Base-by-base conservation (phyloP, 148 eudicot genomes). In the Camellia sinensis region DNA sequence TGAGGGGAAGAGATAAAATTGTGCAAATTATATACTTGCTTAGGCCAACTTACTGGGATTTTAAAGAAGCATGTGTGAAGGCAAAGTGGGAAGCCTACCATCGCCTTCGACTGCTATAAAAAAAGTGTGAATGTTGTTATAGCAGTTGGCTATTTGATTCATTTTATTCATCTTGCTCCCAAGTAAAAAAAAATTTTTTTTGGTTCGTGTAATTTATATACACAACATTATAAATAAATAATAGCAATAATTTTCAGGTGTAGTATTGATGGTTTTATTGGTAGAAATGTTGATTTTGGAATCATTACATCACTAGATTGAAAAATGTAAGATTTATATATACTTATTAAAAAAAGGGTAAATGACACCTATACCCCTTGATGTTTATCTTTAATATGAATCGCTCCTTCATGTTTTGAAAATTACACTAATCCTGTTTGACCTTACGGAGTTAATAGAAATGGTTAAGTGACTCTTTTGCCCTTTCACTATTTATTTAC, bases 131-230 rank as follows among this genome's bases (percentile, higher is more conserved):
- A 18, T 19, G 29, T 18, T 62, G 22, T 19, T 18, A 10, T 17
- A 2, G 11, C 29, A 17, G 65, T 62, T 62, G 65, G 21, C n/a
- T 18, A 4, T 62, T 3, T 17, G 21, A 62, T 62, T 62, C 65
- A 62, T 62, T 62, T 19, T 19, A 3, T 4, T 62, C 22, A n/a
- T 62, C 65, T 62, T 18, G 65, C 7, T n/a, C n/a, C 37, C 37
- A 29, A 29, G 37, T 29, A 29, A 29, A 4, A n/a, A 61, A 4
- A 21, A 15, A 46, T 46, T 46, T 71, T 71, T 71, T 48, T 48
- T 22, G 29, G 29, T 66, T 19, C 74, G 2, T 46, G 74, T 71
- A 69, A 71, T 71, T 71, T 48, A 48, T 46, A 50, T n/a, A 71
- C 56, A 71, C 4, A 19, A 48, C 1, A 19, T 46, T 50, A 56